Evolutionary conservation across 495 filamentous ascomycete species (phyloP), one percentile per base, ranked within the genome.

Genomic region (Daldinia vernicosa): DNA sequence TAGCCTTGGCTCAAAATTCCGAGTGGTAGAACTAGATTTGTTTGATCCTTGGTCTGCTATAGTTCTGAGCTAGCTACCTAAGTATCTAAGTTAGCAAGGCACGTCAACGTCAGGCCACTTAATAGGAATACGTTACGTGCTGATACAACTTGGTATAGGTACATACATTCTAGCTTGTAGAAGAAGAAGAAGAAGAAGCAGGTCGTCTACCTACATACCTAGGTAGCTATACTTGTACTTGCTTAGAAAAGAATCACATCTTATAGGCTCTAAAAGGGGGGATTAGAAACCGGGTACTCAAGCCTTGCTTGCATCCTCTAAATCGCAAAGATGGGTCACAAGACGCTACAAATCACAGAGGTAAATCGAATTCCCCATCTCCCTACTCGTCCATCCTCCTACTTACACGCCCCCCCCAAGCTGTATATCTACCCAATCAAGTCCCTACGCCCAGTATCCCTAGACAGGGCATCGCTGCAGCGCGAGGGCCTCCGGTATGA

Each of bases 371-470:
- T 47, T 27, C 7, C 30, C 24, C 45, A 15, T 11, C 17, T 12
- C n/a, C 27, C 15, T 32, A 35, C 27, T n/a, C 27, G 0, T 35
- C n/a, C 24, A 28, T 37, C 30, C 54, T 11, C 60, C 19, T 47
- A 33, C 67, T 33, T 8, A 68, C 63, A 39, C 52, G 33, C 60
- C 37, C 35, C 51, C 51, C 24, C 19, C 43, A 73, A 95, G 91
- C 84, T 98, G 33, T 95, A 92, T 80, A 84, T 92, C 45, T 96
- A 97, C 76, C 93, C 94, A 61, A 92, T 98, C 82, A 98, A 97
- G 75, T 93, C 90, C 2, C 85, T 97, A 0, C 88, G 90, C 5
- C 88, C 86, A 5, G 86, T 92, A 30, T 63, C 84, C 27, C 76
- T 97, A 37, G 50, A 80, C 3, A 74, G 81, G 22, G 85, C 90